A percentile compares a stretch with the other conserved stretches of the same genome.
Conservation (phyloP, 2,329 filamentous ascomycete species). For the Microdochium paspali region DNA sequence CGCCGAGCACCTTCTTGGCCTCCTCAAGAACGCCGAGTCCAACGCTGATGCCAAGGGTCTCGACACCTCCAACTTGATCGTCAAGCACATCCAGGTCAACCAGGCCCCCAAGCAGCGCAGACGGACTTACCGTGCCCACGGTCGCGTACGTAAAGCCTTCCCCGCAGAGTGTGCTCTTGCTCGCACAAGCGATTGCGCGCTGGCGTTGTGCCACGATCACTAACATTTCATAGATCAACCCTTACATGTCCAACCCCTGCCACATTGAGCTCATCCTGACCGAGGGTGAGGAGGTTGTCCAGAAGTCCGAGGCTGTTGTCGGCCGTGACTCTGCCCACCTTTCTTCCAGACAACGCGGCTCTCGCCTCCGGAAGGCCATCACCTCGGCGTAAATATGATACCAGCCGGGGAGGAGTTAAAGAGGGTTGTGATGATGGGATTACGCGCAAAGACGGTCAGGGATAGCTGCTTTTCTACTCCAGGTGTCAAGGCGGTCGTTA, state of each 20-base stretch:
- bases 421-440: not conserved
- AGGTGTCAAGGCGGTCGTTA: constrained; percentile 1
- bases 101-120: constrained; percentile 99
- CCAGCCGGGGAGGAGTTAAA: not conserved
- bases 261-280: constrained; percentile 99
- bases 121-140: constrained; percentile 99
- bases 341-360: constrained; percentile 86
- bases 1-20: constrained; percentile 92
- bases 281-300: constrained; percentile 90
- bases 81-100: constrained; percentile 99
- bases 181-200: not conserved
- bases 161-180: not conserved
- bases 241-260: constrained; percentile 99
- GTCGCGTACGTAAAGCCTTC: constrained; percentile 68
- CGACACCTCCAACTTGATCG: constrained; percentile 91
- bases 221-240: constrained; percentile 75
- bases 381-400: constrained; percentile 45
- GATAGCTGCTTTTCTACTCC: constrained; percentile 1
- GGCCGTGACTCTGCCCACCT: constrained; percentile 60
- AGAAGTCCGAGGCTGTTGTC: constrained; percentile 70
- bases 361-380: constrained; percentile 54
- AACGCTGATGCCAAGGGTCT: constrained; percentile 96
- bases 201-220: too few species aligned
- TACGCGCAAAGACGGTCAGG: not conserved
- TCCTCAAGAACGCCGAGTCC: constrained; percentile 95